These are phyloP conservation scores for Coniochaeta pulveracea DNA, from an alignment of 2,329 filamentous ascomycete species.

Conservation along the genomic window DNA sequence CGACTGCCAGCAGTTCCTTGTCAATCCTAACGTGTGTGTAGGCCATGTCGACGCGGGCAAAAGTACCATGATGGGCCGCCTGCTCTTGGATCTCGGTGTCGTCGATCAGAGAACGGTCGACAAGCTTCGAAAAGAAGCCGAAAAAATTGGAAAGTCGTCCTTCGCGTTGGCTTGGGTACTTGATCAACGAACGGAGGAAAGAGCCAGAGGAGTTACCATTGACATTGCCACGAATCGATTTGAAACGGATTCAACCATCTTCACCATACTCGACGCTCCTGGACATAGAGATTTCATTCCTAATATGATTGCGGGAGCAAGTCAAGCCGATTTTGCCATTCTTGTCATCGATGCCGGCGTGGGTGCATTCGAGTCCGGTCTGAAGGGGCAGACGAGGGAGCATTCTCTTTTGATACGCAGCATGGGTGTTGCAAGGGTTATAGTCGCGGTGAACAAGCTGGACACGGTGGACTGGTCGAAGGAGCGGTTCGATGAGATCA, in stretches of 20 bases:
- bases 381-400: conserved; percentile 89
- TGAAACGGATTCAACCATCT: conserved; percentile 73
- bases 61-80: conserved; percentile 92
- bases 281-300: conserved; percentile 94
- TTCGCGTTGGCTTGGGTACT: conserved; percentile 97
- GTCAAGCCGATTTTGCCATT: conserved; percentile 90
- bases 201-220: conserved; percentile 84
- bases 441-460: conserved; percentile 93
- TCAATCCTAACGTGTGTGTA: neutral
- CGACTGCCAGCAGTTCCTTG: conserved; percentile 34
- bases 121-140: conserved; percentile 77
- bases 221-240: conserved; percentile 95
- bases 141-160: conserved; percentile 85
- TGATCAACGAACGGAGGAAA: conserved; percentile 83
- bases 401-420: conserved; percentile 84
- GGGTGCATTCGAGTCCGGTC: conserved; percentile 85
- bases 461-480: conserved; percentile 78
- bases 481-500: conserved; percentile 75
- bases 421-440: conserved; percentile 77
- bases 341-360: conserved; percentile 85
- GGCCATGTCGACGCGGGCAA: conserved; percentile 95
- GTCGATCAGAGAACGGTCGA: conserved; percentile 83
- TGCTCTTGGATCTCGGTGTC: conserved; percentile 79
- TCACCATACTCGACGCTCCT: conserved; percentile 91
- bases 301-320: conserved; percentile 97